phyloP scores from a whole-genome alignment of 495 filamentous ascomycete species.

The Penicillium paxilli region DNA sequence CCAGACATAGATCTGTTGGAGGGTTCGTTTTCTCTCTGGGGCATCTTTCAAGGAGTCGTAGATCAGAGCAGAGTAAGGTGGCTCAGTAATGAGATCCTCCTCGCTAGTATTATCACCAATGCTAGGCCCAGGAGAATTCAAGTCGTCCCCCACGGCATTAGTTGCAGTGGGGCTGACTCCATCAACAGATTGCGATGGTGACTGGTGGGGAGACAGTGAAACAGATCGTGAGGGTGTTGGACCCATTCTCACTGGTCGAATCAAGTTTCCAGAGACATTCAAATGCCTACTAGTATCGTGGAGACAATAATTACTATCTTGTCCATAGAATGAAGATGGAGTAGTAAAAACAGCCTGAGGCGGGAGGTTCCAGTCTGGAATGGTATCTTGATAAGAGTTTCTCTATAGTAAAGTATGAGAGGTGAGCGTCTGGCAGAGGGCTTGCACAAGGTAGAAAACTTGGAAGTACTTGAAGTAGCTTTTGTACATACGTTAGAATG shows the following conservation, averaged over 20 bases:
- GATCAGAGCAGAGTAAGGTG: constrained; percentile 85
- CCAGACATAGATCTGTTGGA: constrained; percentile 90
- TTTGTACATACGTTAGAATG: not conserved
- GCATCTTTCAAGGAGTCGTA: constrained; percentile 69
- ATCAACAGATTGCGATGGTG: constrained; percentile 21
- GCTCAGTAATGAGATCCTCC: constrained; percentile 42
- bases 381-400: not conserved
- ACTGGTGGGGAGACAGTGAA: constrained; percentile 15
- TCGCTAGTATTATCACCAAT: constrained; percentile 22
- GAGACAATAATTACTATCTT: not conserved
- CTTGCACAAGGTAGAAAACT: too few relatives aligned
- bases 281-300: not conserved
- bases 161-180: constrained; percentile 14
- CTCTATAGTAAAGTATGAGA: not conserved
- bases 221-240: constrained; percentile 5
- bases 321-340: not conserved
- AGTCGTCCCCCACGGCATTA: constrained; percentile 2
- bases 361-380: not conserved
- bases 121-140: constrained; percentile 18
- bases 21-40: constrained; percentile 64
- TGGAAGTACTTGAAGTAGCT: too few relatives aligned
- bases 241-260: not conserved
- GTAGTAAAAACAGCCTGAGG: not conserved
- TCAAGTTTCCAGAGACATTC: not conserved
- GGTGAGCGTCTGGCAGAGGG: not conserved